Evolutionary conservation across 257 asterid species (phyloP).

Genomic region (Solanum clarkiae): DNA sequence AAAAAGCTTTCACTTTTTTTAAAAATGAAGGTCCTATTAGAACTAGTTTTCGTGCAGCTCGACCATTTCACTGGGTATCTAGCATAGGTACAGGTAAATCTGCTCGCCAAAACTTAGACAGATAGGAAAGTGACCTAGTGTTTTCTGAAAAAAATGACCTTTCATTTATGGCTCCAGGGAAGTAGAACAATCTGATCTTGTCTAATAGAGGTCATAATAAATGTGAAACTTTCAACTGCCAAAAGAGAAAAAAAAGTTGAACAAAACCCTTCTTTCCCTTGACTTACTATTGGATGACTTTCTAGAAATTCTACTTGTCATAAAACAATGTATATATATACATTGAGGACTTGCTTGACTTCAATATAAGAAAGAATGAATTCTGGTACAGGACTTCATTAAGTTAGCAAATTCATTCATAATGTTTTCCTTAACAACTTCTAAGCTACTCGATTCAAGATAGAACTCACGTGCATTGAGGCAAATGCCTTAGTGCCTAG

Average conservation of each 20-base stretch:
- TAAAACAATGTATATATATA: background rate
- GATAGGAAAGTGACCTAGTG: background rate
- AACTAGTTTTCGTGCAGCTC: background rate
- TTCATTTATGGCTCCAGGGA: background rate
- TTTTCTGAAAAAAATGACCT: background rate
- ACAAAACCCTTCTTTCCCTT: background rate
- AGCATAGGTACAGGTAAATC: background rate
- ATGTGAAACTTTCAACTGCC: background rate
- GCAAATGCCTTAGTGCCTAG: background rate
- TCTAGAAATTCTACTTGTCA: background rate
- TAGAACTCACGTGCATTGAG: background rate
- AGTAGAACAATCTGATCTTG: background rate
- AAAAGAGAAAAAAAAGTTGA: background rate
- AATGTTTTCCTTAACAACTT: background rate
- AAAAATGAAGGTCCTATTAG: background rate
- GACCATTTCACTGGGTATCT: background rate
- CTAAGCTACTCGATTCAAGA: background rate
- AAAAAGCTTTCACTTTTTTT: background rate
- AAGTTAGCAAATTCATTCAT: background rate
- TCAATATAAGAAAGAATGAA: background rate
- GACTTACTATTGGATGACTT: background rate
- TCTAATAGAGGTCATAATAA: background rate
- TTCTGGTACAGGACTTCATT: background rate
- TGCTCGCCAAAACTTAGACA: background rate
- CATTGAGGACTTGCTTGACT: background rate